Evolutionary conservation across 441 rosid genomes (phyloP).

Genomic region (Aquilaria agallochum): DNA sequence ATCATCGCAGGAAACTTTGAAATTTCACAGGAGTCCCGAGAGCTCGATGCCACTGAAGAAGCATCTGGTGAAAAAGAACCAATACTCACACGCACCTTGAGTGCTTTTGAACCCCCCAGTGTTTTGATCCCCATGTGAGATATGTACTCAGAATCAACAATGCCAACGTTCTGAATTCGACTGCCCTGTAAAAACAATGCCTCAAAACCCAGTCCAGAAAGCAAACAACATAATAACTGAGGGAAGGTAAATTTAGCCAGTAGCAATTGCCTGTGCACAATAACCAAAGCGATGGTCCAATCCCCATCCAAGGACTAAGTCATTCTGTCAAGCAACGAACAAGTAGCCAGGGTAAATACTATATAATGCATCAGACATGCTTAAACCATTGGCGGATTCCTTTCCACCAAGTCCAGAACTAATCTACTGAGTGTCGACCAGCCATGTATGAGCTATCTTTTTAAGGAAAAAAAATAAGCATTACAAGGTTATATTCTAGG

Average conservation of each 20-base stretch:
- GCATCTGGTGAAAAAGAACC: too few relatives aligned
- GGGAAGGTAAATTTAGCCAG: not conserved
- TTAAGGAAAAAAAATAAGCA: too few relatives aligned
- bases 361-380: too few relatives aligned
- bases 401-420: too few relatives aligned
- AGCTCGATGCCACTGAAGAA: too few relatives aligned
- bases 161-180: slow-evolving; percentile 51
- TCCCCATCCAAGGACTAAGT: slow-evolving; percentile 71
- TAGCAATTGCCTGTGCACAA: slow-evolving; percentile 53
- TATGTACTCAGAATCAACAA: slow-evolving; percentile 66
- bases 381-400: not conserved
- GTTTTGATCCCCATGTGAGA: slow-evolving; percentile 54
- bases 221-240: not conserved
- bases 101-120: slow-evolving; percentile 38
- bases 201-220: not conserved
- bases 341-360: not conserved
- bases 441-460: too few relatives aligned
- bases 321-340: slow-evolving; percentile 34
- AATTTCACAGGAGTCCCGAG: too few relatives aligned
- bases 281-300: slow-evolving; percentile 63
- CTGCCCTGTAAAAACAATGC: slow-evolving; percentile 43
- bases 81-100: slow-evolving; percentile 21
- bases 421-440: too few relatives aligned
- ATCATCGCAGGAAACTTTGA: too few relatives aligned
- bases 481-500: too few relatives aligned